Evolutionary conservation across 2,329 filamentous ascomycete genomes (phyloP).

Genomic region (Pezicula carpinea): DNA sequence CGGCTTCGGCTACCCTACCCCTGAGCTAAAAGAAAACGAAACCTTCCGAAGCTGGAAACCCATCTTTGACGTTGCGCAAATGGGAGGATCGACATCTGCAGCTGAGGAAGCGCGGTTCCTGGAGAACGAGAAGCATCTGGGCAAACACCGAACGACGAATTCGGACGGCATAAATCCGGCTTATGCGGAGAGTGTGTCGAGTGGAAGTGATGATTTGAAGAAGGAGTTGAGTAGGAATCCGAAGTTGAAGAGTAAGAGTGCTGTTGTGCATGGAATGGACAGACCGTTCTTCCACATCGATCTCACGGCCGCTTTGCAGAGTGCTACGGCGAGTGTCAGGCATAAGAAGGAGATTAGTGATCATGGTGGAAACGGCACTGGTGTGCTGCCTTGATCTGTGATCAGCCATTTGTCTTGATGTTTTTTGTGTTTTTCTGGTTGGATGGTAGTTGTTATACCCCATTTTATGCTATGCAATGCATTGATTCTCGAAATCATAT

Average conservation of each 20-base stretch:
- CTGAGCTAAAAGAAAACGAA: slow-evolving; percentile 29
- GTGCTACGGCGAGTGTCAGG: slow-evolving; percentile 76
- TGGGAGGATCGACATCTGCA: slow-evolving; percentile 67
- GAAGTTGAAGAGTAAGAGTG: slow-evolving; percentile 42
- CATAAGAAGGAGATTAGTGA: slow-evolving; percentile 37
- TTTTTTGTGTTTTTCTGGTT: no score
- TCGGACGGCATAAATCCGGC: slow-evolving; percentile 20
- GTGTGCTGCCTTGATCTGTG: background rate
- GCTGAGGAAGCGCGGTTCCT: slow-evolving; percentile 62
- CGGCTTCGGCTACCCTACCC: slow-evolving; percentile 79
- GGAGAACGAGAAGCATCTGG: slow-evolving; percentile 49
- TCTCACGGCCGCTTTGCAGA: slow-evolving; percentile 81
- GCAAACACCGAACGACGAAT: slow-evolving; percentile 17
- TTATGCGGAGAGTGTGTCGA: slow-evolving; percentile 26
- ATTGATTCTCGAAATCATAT: no score
- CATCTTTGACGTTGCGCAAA: slow-evolving; percentile 91
- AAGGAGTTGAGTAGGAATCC: slow-evolving; percentile 1
- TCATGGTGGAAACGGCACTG: slow-evolving; percentile 14
- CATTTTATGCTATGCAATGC: no score
- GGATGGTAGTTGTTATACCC: no score
- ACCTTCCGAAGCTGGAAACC: slow-evolving; percentile 70
- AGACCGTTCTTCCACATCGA: slow-evolving; percentile 92
- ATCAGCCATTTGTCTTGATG: no score
- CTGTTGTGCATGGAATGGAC: slow-evolving; percentile 80
- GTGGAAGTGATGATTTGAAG: slow-evolving; percentile 1